Evolutionary conservation across 2,329 filamentous ascomycete genomes (phyloP), one percentile per base, ranked within the genome.

Genomic region (Ophiocordyceps robertsii): DNA sequence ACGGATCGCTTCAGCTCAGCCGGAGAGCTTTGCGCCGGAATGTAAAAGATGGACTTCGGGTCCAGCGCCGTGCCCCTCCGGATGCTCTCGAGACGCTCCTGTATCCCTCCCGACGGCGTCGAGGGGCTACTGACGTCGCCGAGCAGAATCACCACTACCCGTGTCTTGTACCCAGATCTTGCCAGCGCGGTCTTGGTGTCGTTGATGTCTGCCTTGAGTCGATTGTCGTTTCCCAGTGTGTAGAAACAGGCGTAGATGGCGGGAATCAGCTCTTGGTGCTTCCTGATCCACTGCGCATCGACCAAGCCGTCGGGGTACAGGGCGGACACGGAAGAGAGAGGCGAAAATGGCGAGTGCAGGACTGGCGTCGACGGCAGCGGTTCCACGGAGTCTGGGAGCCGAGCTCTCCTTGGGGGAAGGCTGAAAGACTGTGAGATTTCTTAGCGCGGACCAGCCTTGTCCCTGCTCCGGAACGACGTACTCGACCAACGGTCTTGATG

Each of bases 331-430:
- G 89, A 88, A 33, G 84, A 92, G 29, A 96, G 70, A 1, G 90
- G 92, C 3, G 92, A 96, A 50, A 95, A 79, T 2, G 89, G 86
- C 12, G 92, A 96, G 61, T 96, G 90, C 5, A 95, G 66, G n/a
- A 79, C 67, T 45, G 71, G 65, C 16, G 69, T 62, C 21, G 67
- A 59, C 32, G 64, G 60, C 42, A 70, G 63, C 4, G 62, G 54
- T 40, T 73, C 69, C 52, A 71, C 63, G 43, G 71, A 64, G 38
- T 70, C 67, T 16, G 70, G 73, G 38, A 75, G 63, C 46, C 63
- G 66, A 31, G 74, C 73, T 51, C 70, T 72, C 47, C 77, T 72
- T 33, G 73, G 68, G 12, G 80, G 77, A 45, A 73, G 72, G 56
- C 69, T 56, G 48, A 75, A 67, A 32, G 72, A 69, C 73, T 77